Percentiles rank a stretch among this genome's conserved stretches.
phyloP scores from a whole-genome alignment of 768 basidiomycete genomes.

The Mrakia hoshinonis region DNA sequence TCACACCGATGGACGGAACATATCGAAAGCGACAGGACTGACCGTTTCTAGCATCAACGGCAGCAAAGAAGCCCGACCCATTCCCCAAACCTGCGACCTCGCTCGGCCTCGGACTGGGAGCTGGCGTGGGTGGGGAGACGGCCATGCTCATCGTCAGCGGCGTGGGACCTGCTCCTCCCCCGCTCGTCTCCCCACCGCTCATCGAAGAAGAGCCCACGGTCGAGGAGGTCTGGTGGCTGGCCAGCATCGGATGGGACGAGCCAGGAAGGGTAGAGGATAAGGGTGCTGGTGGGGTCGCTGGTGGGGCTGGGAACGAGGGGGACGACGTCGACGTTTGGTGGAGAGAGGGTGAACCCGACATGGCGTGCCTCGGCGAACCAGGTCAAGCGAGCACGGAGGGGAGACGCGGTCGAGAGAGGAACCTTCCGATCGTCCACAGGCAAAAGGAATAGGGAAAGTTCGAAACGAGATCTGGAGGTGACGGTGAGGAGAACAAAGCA shows the following conservation, averaged over 20 bases:
- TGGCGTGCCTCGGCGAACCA: too few species aligned
- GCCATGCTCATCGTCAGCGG: neutral
- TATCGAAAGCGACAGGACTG: neutral
- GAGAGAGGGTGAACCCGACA: neutral
- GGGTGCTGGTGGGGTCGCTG: neutral
- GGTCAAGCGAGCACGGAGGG: too few species aligned
- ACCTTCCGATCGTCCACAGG: too few species aligned
- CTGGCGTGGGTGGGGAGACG: slow-evolving; percentile 25
- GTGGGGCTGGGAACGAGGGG: slow-evolving; percentile 4
- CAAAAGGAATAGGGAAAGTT: too few species aligned
- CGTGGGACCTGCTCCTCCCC: neutral
- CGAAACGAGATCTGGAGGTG: too few species aligned
- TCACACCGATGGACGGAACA: too few species aligned
- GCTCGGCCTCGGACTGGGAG: slow-evolving; percentile 24
- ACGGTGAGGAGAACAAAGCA: too few species aligned
- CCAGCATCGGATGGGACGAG: neutral
- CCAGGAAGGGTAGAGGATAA: neutral
- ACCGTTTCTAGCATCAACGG: neutral
- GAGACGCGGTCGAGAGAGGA: too few species aligned
- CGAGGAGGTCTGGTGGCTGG: neutral
- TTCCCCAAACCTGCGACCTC: neutral
- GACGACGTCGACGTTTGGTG: neutral
- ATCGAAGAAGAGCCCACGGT: neutral
- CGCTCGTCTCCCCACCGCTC: neutral
- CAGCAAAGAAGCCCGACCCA: neutral